phyloP scores from a whole-genome alignment of 495 filamentous ascomycete species.

The Xylaria sp. region DNA sequence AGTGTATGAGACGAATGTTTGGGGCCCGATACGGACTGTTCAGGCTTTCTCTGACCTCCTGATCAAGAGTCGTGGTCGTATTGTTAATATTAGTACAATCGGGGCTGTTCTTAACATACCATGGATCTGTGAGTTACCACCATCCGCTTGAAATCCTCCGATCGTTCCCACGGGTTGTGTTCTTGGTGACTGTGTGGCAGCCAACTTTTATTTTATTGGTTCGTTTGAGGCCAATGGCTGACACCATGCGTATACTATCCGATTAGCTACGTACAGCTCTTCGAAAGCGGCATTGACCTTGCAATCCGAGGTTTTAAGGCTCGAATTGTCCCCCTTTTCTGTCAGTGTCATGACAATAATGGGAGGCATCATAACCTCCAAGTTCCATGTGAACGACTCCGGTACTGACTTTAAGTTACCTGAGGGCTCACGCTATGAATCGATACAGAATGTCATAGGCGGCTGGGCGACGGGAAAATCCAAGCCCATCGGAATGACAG shows the following conservation, averaged over 20 bases:
- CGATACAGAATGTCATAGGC: too few species aligned
- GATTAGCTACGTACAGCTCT: conserved; percentile 36
- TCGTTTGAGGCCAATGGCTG: too few species aligned
- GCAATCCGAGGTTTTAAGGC: conserved; percentile 42
- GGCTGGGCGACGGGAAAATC: too few species aligned
- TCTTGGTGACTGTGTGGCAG: neutral
- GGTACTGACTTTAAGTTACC: too few species aligned
- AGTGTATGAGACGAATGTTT: too few species aligned
- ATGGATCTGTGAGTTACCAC: conserved; percentile 10
- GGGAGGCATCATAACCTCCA: conserved; percentile 18
- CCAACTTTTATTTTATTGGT: neutral
- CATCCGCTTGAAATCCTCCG: too few species aligned
- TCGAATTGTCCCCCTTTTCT: conserved; percentile 46
- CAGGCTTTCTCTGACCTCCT: too few species aligned
- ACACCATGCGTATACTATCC: neutral
- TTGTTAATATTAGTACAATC: neutral
- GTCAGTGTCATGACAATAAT: conserved; percentile 39
- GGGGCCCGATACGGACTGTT: too few species aligned
- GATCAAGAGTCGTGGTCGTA: too few species aligned
- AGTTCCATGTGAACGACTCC: too few species aligned
- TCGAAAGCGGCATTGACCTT: conserved; percentile 42
- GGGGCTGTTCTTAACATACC: conserved; percentile 1
- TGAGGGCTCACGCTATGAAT: too few species aligned
- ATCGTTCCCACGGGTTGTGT: neutral
- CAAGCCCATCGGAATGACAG: too few species aligned